These are phyloP conservation scores for Paecilomyces dactylethromorphus DNA, from an alignment of 2,329 filamentous ascomycete genomes.

Conservation along the genomic window DNA sequence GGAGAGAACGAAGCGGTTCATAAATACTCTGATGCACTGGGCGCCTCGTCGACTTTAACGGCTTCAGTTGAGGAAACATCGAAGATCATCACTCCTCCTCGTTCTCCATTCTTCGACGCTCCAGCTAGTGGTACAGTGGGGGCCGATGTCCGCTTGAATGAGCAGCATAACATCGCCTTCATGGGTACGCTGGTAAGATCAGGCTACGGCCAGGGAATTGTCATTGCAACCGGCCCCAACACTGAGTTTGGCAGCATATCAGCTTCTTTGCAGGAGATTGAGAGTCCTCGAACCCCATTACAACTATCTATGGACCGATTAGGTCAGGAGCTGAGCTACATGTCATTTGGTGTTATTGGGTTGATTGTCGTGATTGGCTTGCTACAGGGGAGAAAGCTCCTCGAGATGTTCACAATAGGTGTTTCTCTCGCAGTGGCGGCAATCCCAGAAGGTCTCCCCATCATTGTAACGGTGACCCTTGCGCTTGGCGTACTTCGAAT, in stretches of 20 bases:
- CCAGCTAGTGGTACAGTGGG: constrained; percentile 54
- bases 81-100: constrained; percentile 30
- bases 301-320: constrained; percentile 97
- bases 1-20: constrained; percentile 91
- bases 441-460: constrained; percentile 91
- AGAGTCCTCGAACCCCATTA: constrained; percentile 87
- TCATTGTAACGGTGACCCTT: constrained; percentile 95
- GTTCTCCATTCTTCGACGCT: constrained; percentile 53
- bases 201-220: constrained; percentile 89
- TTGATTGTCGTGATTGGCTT: constrained; percentile 89
- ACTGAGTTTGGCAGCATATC: constrained; percentile 97
- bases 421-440: constrained; percentile 94
- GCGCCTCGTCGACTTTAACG: constrained; percentile 12
- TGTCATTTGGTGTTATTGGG: constrained; percentile 90
- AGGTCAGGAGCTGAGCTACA: constrained; percentile 91
- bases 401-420: constrained; percentile 96
- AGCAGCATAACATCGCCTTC: constrained; percentile 87
- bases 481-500: constrained; percentile 93
- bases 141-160: constrained; percentile 62
- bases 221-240: constrained; percentile 89
- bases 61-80: constrained; percentile 23
- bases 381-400: constrained; percentile 76
- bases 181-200: constrained; percentile 97
- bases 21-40: constrained; percentile 62
- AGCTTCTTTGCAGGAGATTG: constrained; percentile 86